Base-by-base conservation (phyloP, 164 flowering plant genomes). In the Hamamelis virginiana region DNA sequence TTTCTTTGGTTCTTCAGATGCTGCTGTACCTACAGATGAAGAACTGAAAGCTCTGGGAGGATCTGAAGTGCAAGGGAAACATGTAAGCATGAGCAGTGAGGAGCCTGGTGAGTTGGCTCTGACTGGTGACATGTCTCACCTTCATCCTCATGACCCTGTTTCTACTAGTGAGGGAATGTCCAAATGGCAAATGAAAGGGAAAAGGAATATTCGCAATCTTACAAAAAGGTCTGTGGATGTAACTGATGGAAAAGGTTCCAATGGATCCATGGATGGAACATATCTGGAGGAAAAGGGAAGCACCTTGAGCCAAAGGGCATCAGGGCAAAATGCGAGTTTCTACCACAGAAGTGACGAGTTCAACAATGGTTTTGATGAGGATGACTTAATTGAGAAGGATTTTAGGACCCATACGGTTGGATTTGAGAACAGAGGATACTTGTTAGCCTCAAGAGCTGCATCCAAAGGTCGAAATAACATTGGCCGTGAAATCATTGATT, bases 101-200 rank as follows among this genome's bases (percentile, higher is more conserved):
- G 96, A 87, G 66, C 74, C 70, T 69, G 90, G 86, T 76, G 89
- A 81, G 19, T 73, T 78, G 5, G 71, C 80, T n/a, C 51, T 56
- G 64, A 72, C 74, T 19, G 80, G 83, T 77, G 81, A 82, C 47
- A 64, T 75, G 53, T 69, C 91, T 74, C 79, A 75, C 65, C 78
- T 72, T 76, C 80, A 71, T 75, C 59, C 73, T 44, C 75, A 75
- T 50, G 83, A 81, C 21, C 86, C 61, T 73, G 74, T 52, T 52
- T 72, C 83, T 66, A 71, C 77, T 67, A 76, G 78, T 78, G 76
- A 62, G 52, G 87, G 83, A 28, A 88, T 88, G 28, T 96, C 98
- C 64, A 87, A 89, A 74, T 95, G 99, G 98, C 89, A 87, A 64
- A 69, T 82, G 65, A 96, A 90, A 80, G 92, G 99, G 70, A 96